Evolutionary conservation across 805 yeast genomes (phyloP).

Genomic region (Ogataea degrootiae): DNA sequence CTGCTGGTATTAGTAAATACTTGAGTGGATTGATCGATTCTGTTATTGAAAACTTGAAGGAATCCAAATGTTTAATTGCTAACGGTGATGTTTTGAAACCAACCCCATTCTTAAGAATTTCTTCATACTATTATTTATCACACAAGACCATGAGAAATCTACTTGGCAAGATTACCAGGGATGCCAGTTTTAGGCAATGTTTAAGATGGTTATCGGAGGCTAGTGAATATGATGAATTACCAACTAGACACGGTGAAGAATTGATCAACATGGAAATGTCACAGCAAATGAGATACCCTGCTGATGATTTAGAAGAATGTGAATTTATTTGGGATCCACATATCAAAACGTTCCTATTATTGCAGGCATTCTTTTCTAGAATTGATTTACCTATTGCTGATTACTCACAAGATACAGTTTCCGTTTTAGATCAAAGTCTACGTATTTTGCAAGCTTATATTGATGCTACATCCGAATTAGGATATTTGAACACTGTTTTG

Average conservation of each 20-base stretch:
- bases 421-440: conserved; percentile 89
- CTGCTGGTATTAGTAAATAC: conserved; percentile 53
- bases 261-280: conserved; percentile 81
- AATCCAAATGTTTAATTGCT: conserved; percentile 67
- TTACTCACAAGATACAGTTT: conserved; percentile 87
- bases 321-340: conserved; percentile 84
- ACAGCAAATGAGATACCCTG: conserved; percentile 60
- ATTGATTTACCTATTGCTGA: conserved; percentile 89
- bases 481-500: conserved; percentile 59
- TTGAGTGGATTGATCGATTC: conserved; percentile 63
- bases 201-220: conserved; percentile 55
- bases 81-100: conserved; percentile 47
- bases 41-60: conserved; percentile 60
- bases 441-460: conserved; percentile 91
- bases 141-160: conserved; percentile 80
- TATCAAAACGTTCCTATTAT: conserved; percentile 65
- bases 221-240: conserved; percentile 79
- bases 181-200: conserved; percentile 55
- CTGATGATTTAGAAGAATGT: conserved; percentile 48
- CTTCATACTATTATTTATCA: conserved; percentile 90
- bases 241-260: conserved; percentile 91
- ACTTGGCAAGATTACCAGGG: conserved; percentile 43
- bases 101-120: conserved; percentile 77
- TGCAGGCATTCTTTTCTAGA: conserved; percentile 69
- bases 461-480: conserved; percentile 84